Conservation (phyloP, 2,329 filamentous ascomycete species). For the Endocalyx cinctus region DNA sequence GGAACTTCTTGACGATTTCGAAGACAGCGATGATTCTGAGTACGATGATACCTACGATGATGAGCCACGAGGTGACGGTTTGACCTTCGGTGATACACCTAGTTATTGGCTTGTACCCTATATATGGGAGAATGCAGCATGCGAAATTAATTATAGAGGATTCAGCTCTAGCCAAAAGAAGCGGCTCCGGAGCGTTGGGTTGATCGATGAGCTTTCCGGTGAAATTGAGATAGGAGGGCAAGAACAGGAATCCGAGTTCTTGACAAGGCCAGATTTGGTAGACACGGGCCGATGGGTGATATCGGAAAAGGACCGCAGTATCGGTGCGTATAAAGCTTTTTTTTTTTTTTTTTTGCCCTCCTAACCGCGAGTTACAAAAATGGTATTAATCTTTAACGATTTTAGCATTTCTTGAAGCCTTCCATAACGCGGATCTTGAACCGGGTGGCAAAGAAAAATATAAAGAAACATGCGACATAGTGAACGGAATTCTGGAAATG, state of each 20-base stretch:
- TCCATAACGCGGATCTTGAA: slow-evolving; percentile 40
- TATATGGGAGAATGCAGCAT: slow-evolving; percentile 15
- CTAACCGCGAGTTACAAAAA: too few relatives aligned
- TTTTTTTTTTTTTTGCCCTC: too few relatives aligned
- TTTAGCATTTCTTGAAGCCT: slow-evolving; percentile 36
- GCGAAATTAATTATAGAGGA: slow-evolving; percentile 4
- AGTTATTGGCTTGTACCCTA: slow-evolving; percentile 15
- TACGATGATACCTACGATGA: slow-evolving; percentile 2
- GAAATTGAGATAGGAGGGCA: too few relatives aligned
- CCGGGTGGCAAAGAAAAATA: slow-evolving; percentile 33
- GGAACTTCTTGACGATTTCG: slow-evolving; percentile 1
- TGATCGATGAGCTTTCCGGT: slow-evolving; percentile 7
- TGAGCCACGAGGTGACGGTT: too few relatives aligned
- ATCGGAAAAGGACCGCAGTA: too few relatives aligned
- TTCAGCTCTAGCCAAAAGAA: slow-evolving; percentile 11
- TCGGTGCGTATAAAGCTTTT: too few relatives aligned
- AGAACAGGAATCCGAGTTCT: too few relatives aligned
- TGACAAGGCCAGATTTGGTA: too few relatives aligned
- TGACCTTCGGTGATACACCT: slow-evolving; percentile 3
- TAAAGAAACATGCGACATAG: slow-evolving; percentile 30
- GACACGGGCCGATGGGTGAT: slow-evolving; percentile 11
- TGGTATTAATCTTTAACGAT: too few relatives aligned
- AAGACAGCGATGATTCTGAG: not conserved
- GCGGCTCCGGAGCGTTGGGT: slow-evolving; percentile 12
- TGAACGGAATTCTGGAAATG: slow-evolving; percentile 24